Evolutionary conservation across 2,329 filamentous ascomycete genomes (phyloP).

Genomic region (Neocucurbitaria cava): DNA sequence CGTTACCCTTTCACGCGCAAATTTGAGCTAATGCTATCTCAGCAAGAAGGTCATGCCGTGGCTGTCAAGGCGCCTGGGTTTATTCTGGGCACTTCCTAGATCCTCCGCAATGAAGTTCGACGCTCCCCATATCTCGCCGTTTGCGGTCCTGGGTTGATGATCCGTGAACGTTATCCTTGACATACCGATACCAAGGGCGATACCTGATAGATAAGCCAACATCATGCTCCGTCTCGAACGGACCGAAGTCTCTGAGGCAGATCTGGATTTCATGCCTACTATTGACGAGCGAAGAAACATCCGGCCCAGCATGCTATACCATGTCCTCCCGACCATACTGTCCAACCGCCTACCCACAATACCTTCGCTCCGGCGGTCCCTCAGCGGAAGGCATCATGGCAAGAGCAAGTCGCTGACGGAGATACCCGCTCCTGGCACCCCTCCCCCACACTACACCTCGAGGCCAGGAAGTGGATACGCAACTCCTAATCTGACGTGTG

Average conservation of each 20-base stretch:
- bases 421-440: conserved; percentile 35
- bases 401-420: conserved; percentile 27
- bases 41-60: conserved; percentile 16
- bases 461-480: conserved; percentile 32
- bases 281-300: conserved; percentile 18
- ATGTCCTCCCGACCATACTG: conserved; percentile 61
- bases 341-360: conserved; percentile 61
- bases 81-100: background rate
- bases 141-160: conserved; percentile 8
- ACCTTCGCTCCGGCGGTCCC: conserved; percentile 54
- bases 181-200: background rate
- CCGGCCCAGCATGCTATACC: conserved; percentile 58
- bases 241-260: conserved; percentile 1
- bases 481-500: conserved; percentile 22
- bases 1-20: conserved; percentile 7
- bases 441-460: conserved; percentile 48
- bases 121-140: background rate
- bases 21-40: conserved; percentile 17
- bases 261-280: conserved; percentile 11
- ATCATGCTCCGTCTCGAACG: conserved; percentile 14
- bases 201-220: conserved; percentile 18
- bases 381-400: conserved; percentile 28
- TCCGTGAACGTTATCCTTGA: background rate
- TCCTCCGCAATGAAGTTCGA: background rate
- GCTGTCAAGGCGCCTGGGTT: conserved; percentile 1